Conservation (phyloP, 2,329 filamentous ascomycete species). For the Penicillium sp. region DNA sequence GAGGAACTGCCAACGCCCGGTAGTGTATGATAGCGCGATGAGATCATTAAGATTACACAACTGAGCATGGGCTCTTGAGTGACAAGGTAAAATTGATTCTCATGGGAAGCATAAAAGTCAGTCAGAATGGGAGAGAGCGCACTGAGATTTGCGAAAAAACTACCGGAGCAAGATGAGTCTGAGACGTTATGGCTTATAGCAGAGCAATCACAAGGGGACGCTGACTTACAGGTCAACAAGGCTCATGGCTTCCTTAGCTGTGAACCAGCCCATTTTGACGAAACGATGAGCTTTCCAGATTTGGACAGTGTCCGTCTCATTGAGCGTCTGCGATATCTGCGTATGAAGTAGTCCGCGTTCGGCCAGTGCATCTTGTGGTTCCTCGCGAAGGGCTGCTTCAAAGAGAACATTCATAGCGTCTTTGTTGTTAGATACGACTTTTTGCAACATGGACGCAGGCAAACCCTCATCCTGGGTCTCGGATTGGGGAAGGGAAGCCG, state of each 20-base stretch:
- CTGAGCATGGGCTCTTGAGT: conserved; percentile 53
- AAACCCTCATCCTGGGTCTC: conserved; percentile 21
- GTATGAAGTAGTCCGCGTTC: conserved; percentile 14
- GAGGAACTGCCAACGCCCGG: conserved; percentile 41
- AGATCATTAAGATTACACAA: conserved; percentile 53
- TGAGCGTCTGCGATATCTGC: conserved; percentile 8
- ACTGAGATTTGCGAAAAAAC: conserved; percentile 49
- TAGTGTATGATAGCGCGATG: conserved; percentile 48
- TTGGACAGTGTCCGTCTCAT: conserved; percentile 33
- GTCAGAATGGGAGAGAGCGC: conserved; percentile 50
- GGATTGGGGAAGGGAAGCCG: conserved; percentile 1
- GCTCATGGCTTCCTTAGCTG: conserved; percentile 50
- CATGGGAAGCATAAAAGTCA: conserved; percentile 47
- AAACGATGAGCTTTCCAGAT: conserved; percentile 52
- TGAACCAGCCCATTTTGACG: conserved; percentile 55
- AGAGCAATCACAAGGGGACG: neutral
- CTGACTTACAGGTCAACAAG: conserved; percentile 46
- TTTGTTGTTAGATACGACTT: conserved; percentile 51
- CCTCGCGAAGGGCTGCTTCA: conserved; percentile 41
- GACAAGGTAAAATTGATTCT: conserved; percentile 48
- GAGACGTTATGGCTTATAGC: neutral
- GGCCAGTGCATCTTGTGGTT: conserved; percentile 34
- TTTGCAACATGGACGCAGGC: conserved; percentile 45
- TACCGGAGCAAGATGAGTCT: conserved; percentile 11
- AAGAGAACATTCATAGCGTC: conserved; percentile 52